These are phyloP conservation scores for Epichloe coenophiala DNA, from an alignment of 2,329 filamentous ascomycete species.

Conservation along the genomic window DNA sequence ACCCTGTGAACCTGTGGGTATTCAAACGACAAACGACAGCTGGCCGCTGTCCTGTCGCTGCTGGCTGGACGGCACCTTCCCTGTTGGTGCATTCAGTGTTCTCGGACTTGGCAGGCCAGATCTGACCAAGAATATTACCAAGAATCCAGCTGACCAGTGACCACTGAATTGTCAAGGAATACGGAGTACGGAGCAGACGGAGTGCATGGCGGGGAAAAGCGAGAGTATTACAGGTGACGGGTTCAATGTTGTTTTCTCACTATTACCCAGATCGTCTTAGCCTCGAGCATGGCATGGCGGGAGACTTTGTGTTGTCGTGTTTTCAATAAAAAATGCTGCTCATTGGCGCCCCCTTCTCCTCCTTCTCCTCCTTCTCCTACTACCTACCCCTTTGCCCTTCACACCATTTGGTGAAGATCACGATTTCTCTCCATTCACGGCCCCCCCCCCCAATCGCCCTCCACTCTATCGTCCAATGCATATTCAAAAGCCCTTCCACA, in stretches of 20 bases:
- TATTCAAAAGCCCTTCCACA: slow-evolving; percentile 33
- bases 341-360: neutral
- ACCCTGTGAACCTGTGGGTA: too few relatives aligned
- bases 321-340: neutral
- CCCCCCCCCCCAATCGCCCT: slow-evolving; percentile 6
- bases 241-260: too few relatives aligned
- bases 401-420: slow-evolving; percentile 8
- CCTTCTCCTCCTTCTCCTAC: neutral
- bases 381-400: neutral
- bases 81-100: too few relatives aligned
- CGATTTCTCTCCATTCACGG: neutral
- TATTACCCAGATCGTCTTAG: neutral
- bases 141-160: too few relatives aligned
- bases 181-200: too few relatives aligned
- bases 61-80: too few relatives aligned
- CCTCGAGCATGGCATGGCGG: neutral
- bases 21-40: too few relatives aligned
- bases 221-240: neutral
- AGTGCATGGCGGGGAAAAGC: too few relatives aligned
- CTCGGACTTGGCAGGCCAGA: too few relatives aligned
- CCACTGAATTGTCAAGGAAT: too few relatives aligned
- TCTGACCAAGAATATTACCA: too few relatives aligned
- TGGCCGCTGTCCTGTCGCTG: too few relatives aligned
- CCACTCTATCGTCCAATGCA: slow-evolving; percentile 35
- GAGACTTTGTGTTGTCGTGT: neutral